These are phyloP conservation scores for Termitomyces sp. DNA, from an alignment of 768 basidiomycete species.

Conservation along the genomic window DNA sequence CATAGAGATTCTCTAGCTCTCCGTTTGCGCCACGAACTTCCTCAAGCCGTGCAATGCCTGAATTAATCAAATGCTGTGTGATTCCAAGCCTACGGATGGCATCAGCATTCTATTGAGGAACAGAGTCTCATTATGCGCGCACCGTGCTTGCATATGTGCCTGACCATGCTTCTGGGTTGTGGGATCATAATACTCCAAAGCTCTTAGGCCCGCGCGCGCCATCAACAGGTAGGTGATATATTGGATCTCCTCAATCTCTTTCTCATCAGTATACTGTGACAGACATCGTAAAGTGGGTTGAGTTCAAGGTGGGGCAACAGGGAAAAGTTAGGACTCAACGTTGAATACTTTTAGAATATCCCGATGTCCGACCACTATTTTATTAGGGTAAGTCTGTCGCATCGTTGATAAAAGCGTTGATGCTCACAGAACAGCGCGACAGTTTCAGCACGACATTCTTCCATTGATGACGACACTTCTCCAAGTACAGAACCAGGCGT, in stretches of 20 bases:
- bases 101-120: neutral
- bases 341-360: conserved; percentile 80
- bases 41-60: conserved; percentile 66
- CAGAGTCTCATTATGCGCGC: conserved; percentile 14
- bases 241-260: conserved; percentile 74
- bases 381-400: neutral
- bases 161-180: conserved; percentile 79
- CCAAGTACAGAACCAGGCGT: conserved; percentile 79
- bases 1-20: conserved; percentile 60
- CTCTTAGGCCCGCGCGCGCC: conserved; percentile 79
- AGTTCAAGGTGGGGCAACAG: neutral
- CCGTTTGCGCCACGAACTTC: conserved; percentile 57
- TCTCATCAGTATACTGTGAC: conserved; percentile 55
- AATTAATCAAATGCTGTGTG: conserved; percentile 69
- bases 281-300: neutral
- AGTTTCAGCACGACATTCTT: conserved; percentile 90
- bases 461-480: conserved; percentile 86
- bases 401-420: neutral
- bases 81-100: conserved; percentile 62
- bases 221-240: conserved; percentile 80
- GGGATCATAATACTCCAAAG: conserved; percentile 82
- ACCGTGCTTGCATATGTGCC: conserved; percentile 90
- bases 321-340: conserved; percentile 32
- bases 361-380: conserved; percentile 62
- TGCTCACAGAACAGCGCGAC: conserved; percentile 74